Base-by-base conservation (phyloP, 1,284 basidiomycete genomes). In the Malassezia yamatoensis region DNA sequence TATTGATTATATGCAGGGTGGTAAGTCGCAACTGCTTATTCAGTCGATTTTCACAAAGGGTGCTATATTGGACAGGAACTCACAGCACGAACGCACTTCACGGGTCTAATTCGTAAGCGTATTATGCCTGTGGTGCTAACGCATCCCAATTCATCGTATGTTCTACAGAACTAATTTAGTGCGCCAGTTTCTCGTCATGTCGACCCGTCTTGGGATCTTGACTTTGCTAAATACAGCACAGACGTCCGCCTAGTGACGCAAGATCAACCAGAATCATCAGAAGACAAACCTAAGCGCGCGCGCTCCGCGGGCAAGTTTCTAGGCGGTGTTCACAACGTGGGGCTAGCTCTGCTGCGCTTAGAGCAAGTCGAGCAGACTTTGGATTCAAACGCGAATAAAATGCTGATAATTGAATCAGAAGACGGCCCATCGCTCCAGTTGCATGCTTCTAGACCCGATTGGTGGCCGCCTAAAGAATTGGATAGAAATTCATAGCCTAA, bases 51-150 rank as follows among this genome's bases (percentile, higher is more conserved):
- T 75, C 81, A 87, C 47, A 98, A 99, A 77, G 94, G 94, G 6
- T 99, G 94, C 75, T 98, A 96, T 71, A 84, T 98, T 1, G 94
- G 94, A 3, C 94, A 99, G 78, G 94, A 98, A 70, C 79, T 98
- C 39, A 96, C 93, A 0, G 91, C 96, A 2, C 82, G 94, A 32
- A 96, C 93, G 20, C 93, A 94, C 74, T 90, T 96, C 73, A 96
- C 87, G 1, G 94, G 94, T 7, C 82, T 87, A 13, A 80, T 96
- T 24, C 81, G 94, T 54, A 98, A 98, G 76, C 84, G 94, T 16
- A 85, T 93, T 44, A 77, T 93, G 8, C 90, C 91, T 2, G 81
- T 96, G 1, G 21, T 39, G 2, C 49, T 74, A 40, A 5, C 41
- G 51, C 1, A 49, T 36, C 33, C 49, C 51, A 2, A 29, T 44